Conservation (phyloP, 139 green algal genomes). For the Tetradesmus obliquus region DNA sequence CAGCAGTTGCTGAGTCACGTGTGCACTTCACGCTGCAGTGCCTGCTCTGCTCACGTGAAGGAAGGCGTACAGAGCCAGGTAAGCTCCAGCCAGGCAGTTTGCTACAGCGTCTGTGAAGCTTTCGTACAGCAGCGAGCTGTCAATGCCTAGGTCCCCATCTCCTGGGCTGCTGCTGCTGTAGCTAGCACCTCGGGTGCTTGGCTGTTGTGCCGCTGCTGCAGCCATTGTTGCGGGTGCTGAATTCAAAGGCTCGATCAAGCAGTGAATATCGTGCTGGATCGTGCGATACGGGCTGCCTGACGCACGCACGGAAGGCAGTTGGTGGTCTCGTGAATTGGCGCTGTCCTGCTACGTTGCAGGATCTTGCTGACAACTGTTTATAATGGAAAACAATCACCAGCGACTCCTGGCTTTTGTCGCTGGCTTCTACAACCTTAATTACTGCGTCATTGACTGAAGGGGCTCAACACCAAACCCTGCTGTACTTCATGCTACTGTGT, state of each 20-base stretch:
- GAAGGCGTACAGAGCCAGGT: background rate
- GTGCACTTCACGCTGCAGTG: background rate
- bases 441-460: no score
- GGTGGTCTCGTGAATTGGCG: no score
- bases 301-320: no score
- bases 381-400: no score
- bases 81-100: background rate
- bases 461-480: no score
- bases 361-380: no score
- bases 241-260: background rate
- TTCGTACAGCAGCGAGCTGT: background rate
- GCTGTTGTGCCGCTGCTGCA: background rate
- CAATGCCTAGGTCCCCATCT: slow-evolving; percentile 10
- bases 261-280: background rate
- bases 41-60: background rate
- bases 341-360: no score
- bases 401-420: no score
- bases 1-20: background rate
- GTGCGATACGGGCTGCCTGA: background rate
- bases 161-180: background rate
- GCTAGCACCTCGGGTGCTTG: background rate
- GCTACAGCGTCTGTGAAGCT: slow-evolving; percentile 13
- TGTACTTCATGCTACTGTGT: no score
- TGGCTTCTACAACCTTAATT: no score
- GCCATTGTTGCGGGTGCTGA: background rate